A percentile compares a stretch with the other conserved stretches of the same genome.
Evolutionary conservation across 2,329 filamentous ascomycete species (phyloP).

Genomic region (Proliferodiscus dingleyae): DNA sequence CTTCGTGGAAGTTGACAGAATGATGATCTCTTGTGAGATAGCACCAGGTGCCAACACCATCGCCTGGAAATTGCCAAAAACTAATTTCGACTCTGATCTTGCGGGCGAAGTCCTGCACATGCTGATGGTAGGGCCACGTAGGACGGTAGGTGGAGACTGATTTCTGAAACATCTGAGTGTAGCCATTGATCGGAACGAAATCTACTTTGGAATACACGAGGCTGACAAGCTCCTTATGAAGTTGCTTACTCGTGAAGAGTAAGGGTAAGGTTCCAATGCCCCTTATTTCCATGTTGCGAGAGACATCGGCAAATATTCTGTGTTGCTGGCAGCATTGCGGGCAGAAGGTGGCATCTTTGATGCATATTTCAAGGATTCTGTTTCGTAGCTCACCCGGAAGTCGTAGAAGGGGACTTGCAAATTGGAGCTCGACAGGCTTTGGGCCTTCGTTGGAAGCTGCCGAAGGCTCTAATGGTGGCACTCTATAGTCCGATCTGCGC

Average conservation of each 20-base stretch:
- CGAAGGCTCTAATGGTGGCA: not conserved
- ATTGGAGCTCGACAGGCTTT: not conserved
- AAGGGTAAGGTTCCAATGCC: not conserved
- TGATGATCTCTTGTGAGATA: not conserved
- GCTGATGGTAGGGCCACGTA: not conserved
- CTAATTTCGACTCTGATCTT: not conserved
- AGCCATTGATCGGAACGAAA: not conserved
- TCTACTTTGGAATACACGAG: not conserved
- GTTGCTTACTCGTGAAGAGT: slow-evolving; percentile 1
- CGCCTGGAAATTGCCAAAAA: not conserved
- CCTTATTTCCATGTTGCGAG: not conserved
- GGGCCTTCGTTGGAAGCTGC: not conserved
- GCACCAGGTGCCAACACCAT: not conserved
- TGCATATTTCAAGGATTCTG: not conserved
- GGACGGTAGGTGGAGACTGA: not conserved
- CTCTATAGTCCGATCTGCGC: not conserved
- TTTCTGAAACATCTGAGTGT: not conserved
- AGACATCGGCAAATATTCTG: not conserved
- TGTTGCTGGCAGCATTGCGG: not conserved
- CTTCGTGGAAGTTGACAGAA: not conserved
- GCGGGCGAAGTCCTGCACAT: not conserved
- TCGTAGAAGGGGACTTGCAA: not conserved
- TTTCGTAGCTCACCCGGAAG: not conserved
- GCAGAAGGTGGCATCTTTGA: not conserved
- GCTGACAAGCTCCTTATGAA: not conserved